Conservation (phyloP, 192 early-diverging fungal species). For the Pilobolus umbonatus region DNA sequence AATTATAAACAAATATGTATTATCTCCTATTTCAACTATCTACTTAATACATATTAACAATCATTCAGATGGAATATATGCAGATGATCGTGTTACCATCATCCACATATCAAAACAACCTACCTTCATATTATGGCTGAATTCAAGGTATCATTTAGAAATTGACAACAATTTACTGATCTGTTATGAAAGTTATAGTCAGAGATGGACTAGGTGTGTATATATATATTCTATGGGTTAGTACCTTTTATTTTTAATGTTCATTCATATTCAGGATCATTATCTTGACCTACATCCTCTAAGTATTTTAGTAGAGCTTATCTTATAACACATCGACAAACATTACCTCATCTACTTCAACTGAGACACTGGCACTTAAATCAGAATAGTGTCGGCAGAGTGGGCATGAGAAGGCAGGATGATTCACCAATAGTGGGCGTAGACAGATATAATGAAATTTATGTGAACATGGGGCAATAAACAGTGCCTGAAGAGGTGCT, state of each 20-base stretch:
- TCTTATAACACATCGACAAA: neutral
- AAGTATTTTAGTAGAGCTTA: too few species aligned
- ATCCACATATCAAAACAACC: too few species aligned
- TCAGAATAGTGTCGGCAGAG: slow-evolving; percentile 91
- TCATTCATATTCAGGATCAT: neutral
- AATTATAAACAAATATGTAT: too few species aligned
- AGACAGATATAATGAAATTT: slow-evolving; percentile 90
- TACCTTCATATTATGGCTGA: too few species aligned
- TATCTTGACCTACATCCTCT: too few species aligned
- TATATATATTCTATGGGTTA: neutral
- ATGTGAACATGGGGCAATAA: slow-evolving; percentile 81
- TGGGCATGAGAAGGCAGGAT: slow-evolving; percentile 80
- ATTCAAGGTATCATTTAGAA: too few species aligned
- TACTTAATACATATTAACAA: too few species aligned
- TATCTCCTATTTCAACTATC: too few species aligned
- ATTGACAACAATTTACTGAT: too few species aligned
- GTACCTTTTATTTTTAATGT: neutral
- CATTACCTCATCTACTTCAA: slow-evolving; percentile 33
- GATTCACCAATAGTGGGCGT: slow-evolving; percentile 66
- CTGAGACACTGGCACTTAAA: slow-evolving; percentile 72
- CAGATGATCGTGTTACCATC: too few species aligned
- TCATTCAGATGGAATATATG: too few species aligned
- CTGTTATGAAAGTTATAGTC: too few species aligned
- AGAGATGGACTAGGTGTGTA: neutral
- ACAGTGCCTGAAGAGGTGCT: slow-evolving; percentile 75